phyloP scores from a whole-genome alignment of 768 basidiomycete species.

The Neoboletus brunneissimus region DNA sequence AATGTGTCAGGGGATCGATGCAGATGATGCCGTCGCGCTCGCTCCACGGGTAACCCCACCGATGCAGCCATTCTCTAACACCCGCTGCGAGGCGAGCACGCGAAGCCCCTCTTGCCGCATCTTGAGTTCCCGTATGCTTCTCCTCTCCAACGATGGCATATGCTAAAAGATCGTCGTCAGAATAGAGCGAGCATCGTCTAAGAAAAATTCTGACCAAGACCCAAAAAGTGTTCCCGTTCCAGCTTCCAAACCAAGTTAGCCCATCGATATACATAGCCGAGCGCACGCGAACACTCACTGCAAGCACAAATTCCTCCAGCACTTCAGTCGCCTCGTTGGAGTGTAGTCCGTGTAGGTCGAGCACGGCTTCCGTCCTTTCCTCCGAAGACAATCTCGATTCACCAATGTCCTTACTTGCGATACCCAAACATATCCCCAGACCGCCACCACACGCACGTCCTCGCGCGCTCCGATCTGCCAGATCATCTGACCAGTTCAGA shows the following conservation, averaged over 20 bases:
- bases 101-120: slow-evolving; percentile 75
- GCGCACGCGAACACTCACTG: slow-evolving; percentile 50
- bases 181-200: not conserved
- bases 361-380: slow-evolving; percentile 82
- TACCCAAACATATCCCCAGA: slow-evolving; percentile 84
- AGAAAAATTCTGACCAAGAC: slow-evolving; percentile 57
- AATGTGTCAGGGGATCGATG: slow-evolving; percentile 81
- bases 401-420: slow-evolving; percentile 58
- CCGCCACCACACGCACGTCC: slow-evolving; percentile 80
- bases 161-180: slow-evolving; percentile 41
- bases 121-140: slow-evolving; percentile 93
- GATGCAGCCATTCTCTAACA: slow-evolving; percentile 86
- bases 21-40: slow-evolving; percentile 89
- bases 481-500: slow-evolving; percentile 78
- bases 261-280: not conserved
- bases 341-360: slow-evolving; percentile 94
- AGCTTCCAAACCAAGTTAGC: slow-evolving; percentile 46
- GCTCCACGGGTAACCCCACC: slow-evolving; percentile 96
- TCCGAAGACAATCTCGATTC: slow-evolving; percentile 65
- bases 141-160: slow-evolving; percentile 94
- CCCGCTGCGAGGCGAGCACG: slow-evolving; percentile 81
- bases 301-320: slow-evolving; percentile 81
- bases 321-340: slow-evolving; percentile 91
- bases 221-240: slow-evolving; percentile 85
- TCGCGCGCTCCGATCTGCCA: slow-evolving; percentile 67